Base-by-base conservation (phyloP, 495 filamentous ascomycete genomes). In the Annulohypoxylon maeteangense region DNA sequence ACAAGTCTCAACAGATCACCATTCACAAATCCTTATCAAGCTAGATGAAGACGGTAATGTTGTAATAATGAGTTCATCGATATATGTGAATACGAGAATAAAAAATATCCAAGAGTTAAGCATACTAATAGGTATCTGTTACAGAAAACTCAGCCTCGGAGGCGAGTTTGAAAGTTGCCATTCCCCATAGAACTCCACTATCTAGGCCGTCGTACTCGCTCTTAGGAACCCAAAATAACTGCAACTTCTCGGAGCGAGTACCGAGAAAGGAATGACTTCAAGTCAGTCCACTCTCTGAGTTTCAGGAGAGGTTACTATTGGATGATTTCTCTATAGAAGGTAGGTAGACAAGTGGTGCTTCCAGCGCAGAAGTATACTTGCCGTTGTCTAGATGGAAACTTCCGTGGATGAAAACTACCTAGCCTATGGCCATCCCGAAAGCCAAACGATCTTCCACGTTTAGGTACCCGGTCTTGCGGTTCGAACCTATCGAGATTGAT, bases 1-100 rank as follows among this genome's bases (percentile, higher is more conserved):
- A 44, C 40, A 44, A 18, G 40, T 44, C 40, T 44, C 40, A 44
- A 44, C 40, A 44, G n/a, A 44, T 44, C 40, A 44, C 40, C 40
- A 0, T 44, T 44, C 40, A 44, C 40, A 44, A 44, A 20, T 18
- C 40, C 40, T 12, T 20, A 44, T 44, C 40, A 44, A 44, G n/a
- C 16, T 44, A 44, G 40, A 44, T 44, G 40, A 44, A 6, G 40
- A 1, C 16, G 36, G 6, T 6, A 11, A 8, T 44, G 40, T 44
- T 18, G 40, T 44, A 44, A 20, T 20, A 20, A 20, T 44, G 40
- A 44, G n/a, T 44, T 44, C 8, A 44, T 44, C 40, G 8, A 44
- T 44, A 44, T 44, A 20, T 18, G 16, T 44, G 6, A 44, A 44
- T 44, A 44, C 40, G 40, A 44, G 40, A 44, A 44, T 44, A 44